Conservation (phyloP, 1,284 basidiomycete species). For the Apiotrichum brassicae region DNA sequence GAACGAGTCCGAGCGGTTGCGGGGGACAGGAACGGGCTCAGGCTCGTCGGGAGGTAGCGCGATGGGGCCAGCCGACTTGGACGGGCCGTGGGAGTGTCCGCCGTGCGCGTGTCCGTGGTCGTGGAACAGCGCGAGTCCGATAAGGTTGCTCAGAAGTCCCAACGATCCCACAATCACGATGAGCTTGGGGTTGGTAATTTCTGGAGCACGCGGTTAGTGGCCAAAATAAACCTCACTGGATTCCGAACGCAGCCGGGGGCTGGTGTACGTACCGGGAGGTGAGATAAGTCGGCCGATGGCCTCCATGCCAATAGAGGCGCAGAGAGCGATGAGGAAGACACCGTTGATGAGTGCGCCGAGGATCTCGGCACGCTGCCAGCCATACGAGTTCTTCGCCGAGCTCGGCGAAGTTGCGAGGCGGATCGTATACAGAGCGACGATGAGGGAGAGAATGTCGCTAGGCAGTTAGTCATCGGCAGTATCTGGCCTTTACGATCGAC, state of each 20-base stretch:
- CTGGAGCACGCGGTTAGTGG: conserved; percentile 47
- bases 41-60: conserved; percentile 22
- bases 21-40: conserved; percentile 15
- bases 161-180: conserved; percentile 86
- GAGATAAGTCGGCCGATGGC: conserved; percentile 85
- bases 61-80: conserved; percentile 9
- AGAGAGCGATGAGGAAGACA: conserved; percentile 90
- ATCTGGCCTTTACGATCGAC: conserved; percentile 50
- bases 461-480: conserved; percentile 18
- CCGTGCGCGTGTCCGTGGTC: conserved; percentile 60
- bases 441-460: conserved; percentile 88
- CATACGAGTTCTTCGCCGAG: conserved; percentile 42
- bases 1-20: conserved; percentile 40
- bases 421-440: conserved; percentile 95
- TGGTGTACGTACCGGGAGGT: conserved; percentile 58
- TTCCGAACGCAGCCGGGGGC: neutral
- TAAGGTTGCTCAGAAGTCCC: conserved; percentile 84
- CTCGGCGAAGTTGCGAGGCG: conserved; percentile 56
- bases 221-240: neutral
- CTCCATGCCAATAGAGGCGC: conserved; percentile 91
- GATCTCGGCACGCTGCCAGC: conserved; percentile 97
- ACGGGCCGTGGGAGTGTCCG: conserved; percentile 18
- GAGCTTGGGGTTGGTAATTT: conserved; percentile 79
- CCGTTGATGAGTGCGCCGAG: conserved; percentile 92
- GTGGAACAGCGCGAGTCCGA: conserved; percentile 92